Evolutionary conservation across 2,329 filamentous ascomycete genomes (phyloP).

Genomic region (Pleoardoris graminearum): DNA sequence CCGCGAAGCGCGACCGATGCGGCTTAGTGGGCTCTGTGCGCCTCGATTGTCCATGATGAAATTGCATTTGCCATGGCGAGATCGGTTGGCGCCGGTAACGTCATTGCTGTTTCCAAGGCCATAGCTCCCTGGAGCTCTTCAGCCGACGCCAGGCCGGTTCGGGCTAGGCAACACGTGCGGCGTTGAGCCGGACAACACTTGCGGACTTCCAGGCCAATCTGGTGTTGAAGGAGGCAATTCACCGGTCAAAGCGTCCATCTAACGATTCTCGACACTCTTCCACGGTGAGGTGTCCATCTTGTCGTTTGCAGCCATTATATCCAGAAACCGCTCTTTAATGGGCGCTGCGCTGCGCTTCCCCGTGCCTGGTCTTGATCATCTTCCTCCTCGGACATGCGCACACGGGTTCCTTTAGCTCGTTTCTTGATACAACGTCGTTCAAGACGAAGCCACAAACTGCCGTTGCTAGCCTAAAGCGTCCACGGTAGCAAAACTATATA

Average conservation of each 20-base stretch:
- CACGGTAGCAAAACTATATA: too few species aligned
- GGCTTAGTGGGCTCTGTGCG: slow-evolving; percentile 14
- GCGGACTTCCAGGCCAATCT: too few species aligned
- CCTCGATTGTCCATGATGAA: slow-evolving; percentile 20
- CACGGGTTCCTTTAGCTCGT: slow-evolving; percentile 10
- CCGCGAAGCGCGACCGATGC: slow-evolving; percentile 7
- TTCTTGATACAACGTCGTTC: slow-evolving; percentile 16
- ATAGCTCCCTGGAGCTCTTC: slow-evolving; percentile 5
- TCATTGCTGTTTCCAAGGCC: slow-evolving; percentile 12
- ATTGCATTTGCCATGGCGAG: slow-evolving; percentile 14
- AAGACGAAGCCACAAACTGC: slow-evolving; percentile 17
- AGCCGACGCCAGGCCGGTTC: background rate
- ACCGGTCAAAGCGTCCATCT: background rate
- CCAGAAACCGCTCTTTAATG: slow-evolving; percentile 8
- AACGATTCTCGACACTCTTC: background rate
- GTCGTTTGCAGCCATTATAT: background rate
- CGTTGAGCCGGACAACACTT: too few species aligned
- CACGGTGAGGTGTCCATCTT: background rate
- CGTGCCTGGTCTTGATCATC: slow-evolving; percentile 16
- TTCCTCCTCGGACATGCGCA: slow-evolving; percentile 19
- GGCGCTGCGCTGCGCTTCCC: slow-evolving; percentile 13
- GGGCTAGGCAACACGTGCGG: background rate
- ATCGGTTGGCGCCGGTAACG: slow-evolving; percentile 16
- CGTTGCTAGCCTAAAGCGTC: too few species aligned
- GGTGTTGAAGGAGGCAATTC: background rate